Base-by-base conservation (phyloP, 306 rosid genomes). In the Quercus alba region DNA sequence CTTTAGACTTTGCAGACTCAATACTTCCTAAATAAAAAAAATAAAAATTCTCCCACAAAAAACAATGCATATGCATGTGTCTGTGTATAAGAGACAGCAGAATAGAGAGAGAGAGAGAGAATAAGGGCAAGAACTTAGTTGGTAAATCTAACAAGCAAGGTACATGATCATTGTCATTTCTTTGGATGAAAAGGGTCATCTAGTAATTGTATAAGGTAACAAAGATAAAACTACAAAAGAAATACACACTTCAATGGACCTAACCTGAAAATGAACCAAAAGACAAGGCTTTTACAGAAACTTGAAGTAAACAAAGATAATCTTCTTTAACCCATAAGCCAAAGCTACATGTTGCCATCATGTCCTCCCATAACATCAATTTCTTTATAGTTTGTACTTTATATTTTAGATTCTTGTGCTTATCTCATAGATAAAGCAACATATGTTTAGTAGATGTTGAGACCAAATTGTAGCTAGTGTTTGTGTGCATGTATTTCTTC, bases 131-230 rank as follows among this genome's bases (percentile, higher is more conserved):
- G 71, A 46, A 28, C 56, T 41, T 20, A 5, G 33, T 46, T 46
- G 46, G 59, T 49, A 56, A 78, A 73, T 28, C 12, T 46, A 73
- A 63, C 74, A 68, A 77, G 56, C 35, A 23, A 73, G 76, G 74
- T 31, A 62, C 67, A 66, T 30, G 51, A 66, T 66, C 25, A 30
- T 17, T 23, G 8, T 10, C 17, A 73, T 49, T 20, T 54, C 19
- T 25, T 80, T 68, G 41, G 64, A 81, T 58, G 72, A 75, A 49
- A 80, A 77, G 73, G 79, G 72, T 67, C 82, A 81, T 79, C 64
- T 23, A 56, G 54, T 69, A 41, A 75, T 66, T 59, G 44, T 55
- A 55, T n/a, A 51, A 73, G 83, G 77, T 18, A 70, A 61, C 31
- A 35, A 56, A 56, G 31, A 78, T 11, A 62, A 73, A 58, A 62